phyloP scores from a whole-genome alignment of 2,329 filamentous ascomycete species.

The Fonsecaea erecta region DNA sequence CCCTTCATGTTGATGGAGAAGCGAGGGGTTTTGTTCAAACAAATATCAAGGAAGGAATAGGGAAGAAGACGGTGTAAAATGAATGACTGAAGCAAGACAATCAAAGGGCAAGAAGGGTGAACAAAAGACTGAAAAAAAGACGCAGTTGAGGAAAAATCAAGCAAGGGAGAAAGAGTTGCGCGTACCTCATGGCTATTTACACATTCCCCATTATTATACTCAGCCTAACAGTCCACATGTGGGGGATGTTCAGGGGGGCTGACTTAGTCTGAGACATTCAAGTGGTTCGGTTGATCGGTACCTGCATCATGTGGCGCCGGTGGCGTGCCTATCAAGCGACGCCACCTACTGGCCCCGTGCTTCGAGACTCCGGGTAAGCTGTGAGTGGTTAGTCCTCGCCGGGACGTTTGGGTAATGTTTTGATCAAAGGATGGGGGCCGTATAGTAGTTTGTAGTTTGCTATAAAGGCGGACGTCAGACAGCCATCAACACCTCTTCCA shows the following conservation, averaged over 20 bases:
- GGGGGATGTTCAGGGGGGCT: not conserved
- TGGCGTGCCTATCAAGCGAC: not conserved
- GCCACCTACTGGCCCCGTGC: not conserved
- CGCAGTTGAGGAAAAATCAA: not conserved
- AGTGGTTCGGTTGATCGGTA: not conserved
- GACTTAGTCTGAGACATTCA: not conserved
- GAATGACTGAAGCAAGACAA: not conserved
- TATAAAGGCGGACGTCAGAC: no score
- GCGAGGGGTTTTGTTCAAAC: not conserved
- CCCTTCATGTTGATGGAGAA: slow-evolving; percentile 41
- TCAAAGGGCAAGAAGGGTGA: not conserved
- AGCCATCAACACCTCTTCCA: no score
- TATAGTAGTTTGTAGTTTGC: not conserved
- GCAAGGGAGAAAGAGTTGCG: not conserved
- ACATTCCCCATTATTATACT: not conserved
- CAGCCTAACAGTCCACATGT: not conserved
- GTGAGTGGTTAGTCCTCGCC: not conserved
- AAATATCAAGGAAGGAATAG: not conserved
- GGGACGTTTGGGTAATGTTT: not conserved
- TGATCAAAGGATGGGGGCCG: not conserved
- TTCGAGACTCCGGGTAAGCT: slow-evolving; percentile 52
- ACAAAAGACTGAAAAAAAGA: not conserved
- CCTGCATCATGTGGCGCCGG: not conserved
- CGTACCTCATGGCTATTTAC: not conserved
- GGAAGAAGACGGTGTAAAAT: not conserved